These are phyloP conservation scores for Colletotrichum simmondsii DNA, from an alignment of 2,329 filamentous ascomycete genomes.

Conservation along the genomic window DNA sequence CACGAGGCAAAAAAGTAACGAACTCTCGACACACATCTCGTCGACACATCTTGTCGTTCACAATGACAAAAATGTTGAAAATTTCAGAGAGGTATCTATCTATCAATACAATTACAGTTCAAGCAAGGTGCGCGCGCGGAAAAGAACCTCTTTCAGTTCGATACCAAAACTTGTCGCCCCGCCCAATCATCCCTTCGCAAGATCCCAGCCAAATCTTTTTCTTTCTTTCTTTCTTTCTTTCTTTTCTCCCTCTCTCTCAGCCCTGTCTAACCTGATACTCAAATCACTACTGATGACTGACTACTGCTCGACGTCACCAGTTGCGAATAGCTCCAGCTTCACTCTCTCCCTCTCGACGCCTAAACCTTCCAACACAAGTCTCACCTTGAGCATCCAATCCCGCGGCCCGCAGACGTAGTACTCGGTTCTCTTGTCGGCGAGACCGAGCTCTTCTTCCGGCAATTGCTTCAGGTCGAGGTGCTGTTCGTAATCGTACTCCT, in stretches of 20 bases:
- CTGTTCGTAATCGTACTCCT: slow-evolving; percentile 69
- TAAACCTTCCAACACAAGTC: slow-evolving; percentile 60
- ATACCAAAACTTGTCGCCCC: slow-evolving; percentile 4
- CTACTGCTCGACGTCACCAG: slow-evolving; percentile 53
- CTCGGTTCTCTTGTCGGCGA: slow-evolving; percentile 63
- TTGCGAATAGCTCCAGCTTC: slow-evolving; percentile 76
- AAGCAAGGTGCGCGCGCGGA: background rate
- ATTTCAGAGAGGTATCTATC: slow-evolving; percentile 24
- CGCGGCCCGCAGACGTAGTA: slow-evolving; percentile 81
- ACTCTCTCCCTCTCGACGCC: slow-evolving; percentile 70
- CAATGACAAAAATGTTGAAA: background rate
- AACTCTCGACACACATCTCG: background rate
- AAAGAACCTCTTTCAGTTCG: background rate
- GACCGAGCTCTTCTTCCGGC: slow-evolving; percentile 62
- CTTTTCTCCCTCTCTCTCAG: background rate
- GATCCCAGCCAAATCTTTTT: slow-evolving; percentile 3
- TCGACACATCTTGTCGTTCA: background rate
- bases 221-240: background rate
- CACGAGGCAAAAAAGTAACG: slow-evolving; percentile 14
- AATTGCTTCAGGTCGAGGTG: slow-evolving; percentile 69
- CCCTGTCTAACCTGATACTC: background rate
- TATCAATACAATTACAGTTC: slow-evolving; percentile 19
- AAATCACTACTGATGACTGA: background rate
- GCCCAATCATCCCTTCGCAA: slow-evolving; percentile 26
- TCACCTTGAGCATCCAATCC: slow-evolving; percentile 73